Conservation (phyloP, 1,284 basidiomycete species). For the Boletus mariae region DNA sequence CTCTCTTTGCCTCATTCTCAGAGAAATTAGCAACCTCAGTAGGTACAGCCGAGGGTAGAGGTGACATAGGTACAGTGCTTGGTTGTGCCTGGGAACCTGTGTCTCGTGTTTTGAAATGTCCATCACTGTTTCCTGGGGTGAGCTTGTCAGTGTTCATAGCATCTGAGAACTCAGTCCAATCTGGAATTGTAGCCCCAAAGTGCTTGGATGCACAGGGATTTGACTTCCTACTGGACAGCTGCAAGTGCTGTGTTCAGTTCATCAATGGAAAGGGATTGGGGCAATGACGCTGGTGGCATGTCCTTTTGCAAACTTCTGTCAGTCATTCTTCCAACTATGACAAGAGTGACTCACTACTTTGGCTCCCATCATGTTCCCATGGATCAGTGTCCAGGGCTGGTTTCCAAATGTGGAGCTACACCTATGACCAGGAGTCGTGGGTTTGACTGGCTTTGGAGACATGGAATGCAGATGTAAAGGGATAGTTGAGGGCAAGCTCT, state of each 20-base stretch:
- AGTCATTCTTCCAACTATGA: conserved; percentile 3
- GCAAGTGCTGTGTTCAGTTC: conserved; percentile 26
- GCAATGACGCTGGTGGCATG: background rate
- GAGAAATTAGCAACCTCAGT: too few relatives aligned
- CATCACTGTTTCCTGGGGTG: too few relatives aligned
- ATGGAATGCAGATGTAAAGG: conserved; percentile 11
- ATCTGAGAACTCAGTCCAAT: background rate
- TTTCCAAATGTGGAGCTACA: conserved; percentile 26
- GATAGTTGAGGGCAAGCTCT: conserved; percentile 7
- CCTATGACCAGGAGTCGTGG: conserved; percentile 8
- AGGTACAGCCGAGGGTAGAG: too few relatives aligned
- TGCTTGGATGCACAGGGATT: conserved; percentile 18
- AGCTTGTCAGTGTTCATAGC: background rate
- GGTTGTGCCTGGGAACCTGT: too few relatives aligned
- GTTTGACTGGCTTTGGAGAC: background rate
- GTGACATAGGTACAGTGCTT: too few relatives aligned
- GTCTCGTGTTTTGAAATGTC: too few relatives aligned
- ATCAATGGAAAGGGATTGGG: conserved; percentile 22
- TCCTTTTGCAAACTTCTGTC: conserved; percentile 13
- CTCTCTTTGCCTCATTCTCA: too few relatives aligned
- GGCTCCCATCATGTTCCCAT: conserved; percentile 1
- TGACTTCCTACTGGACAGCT: conserved; percentile 23
- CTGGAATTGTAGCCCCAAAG: conserved; percentile 7
- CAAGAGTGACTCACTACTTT: conserved; percentile 10
- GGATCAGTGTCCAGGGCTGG: conserved; percentile 15